Evolutionary conservation across 192 early-diverging fungal genomes (phyloP), one percentile per base, ranked within the genome.

Genomic region (Backusella tarrabulga): DNA sequence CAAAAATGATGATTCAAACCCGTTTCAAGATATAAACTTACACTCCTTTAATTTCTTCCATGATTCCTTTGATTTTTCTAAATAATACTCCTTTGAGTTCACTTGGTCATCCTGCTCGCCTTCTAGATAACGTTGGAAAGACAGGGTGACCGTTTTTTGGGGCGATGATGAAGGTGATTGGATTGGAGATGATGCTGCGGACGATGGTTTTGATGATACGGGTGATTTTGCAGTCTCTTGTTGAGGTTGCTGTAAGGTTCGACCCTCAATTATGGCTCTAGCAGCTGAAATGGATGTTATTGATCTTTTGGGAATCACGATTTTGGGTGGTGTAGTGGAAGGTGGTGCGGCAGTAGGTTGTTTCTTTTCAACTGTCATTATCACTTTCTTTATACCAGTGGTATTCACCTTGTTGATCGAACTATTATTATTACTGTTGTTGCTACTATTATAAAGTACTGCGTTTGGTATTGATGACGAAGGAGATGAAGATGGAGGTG

Each of bases 11-110:
- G 32, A 40, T 29, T 3, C 34, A 41, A 63, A 32, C 32, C 4
- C 35, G 15, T 50, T 35, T 11, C 11, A 63, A 63, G 3, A 63
- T 29, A 21, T 41, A 4, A 17, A 74, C 77, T 79, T 70, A 79
- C 77, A 73, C 8, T 73, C 36, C 12, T 67, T 74, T 38, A 79
- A 38, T 32, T 79, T 79, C 36, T 74, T 26, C 77, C 77, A 79
- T 36, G 34, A 34, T 74, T 38, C 38, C 32, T 74, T 73, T 54
- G 44, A 35, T n/a, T 44, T 56, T 4, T 50, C 42, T 4, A 50
- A 34, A 52, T 73, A 35, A 50, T 73, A 50, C 6, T 52, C 32
- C 19, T 73, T 54, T 54, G 50, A 35, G 32, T 14, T 29, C 4
- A 63, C 56, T 11, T 63, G 23, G 29, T 63, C 56, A 63, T 63